Conservation (phyloP, 768 basidiomycete genomes). For the Strobilomyces dryophilus region DNA sequence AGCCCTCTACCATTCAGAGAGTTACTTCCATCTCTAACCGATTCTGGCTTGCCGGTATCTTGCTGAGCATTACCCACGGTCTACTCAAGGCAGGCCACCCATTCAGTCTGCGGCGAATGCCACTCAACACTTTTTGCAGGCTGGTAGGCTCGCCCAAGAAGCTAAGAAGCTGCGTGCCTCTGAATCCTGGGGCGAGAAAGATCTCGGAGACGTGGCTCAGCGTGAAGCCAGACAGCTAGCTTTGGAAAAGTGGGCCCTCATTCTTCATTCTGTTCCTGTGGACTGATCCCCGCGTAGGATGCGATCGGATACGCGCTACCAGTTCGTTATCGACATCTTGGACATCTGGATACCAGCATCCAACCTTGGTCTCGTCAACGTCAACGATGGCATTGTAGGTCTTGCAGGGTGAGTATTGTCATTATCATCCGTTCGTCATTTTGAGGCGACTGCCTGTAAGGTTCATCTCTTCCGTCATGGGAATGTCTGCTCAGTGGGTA, state of each 20-base stretch:
- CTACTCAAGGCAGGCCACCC: constrained; percentile 53
- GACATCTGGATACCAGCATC: constrained; percentile 92
- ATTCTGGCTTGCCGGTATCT: constrained; percentile 86
- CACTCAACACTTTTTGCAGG: constrained; percentile 33
- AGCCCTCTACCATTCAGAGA: constrained; percentile 55
- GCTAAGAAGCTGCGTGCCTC: constrained; percentile 46
- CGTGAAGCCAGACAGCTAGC: constrained; percentile 61
- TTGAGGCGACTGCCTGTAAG: constrained; percentile 34
- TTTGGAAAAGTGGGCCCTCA: constrained; percentile 45
- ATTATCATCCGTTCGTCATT: background rate
- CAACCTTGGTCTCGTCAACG: constrained; percentile 64
- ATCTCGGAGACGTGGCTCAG: constrained; percentile 59
- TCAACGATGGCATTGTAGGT: constrained; percentile 86
- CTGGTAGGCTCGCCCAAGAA: constrained; percentile 58
- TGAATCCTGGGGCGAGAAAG: constrained; percentile 56
- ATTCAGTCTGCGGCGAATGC: background rate
- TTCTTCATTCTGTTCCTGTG: background rate
- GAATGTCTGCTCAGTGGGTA: constrained; percentile 62
- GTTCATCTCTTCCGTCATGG: constrained; percentile 67
- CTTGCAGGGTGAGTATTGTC: constrained; percentile 66
- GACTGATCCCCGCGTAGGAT: constrained; percentile 38
- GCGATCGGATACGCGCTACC: constrained; percentile 63
- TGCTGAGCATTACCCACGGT: constrained; percentile 71
- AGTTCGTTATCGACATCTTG: constrained; percentile 79
- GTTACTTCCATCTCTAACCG: constrained; percentile 67